Conservation (phyloP, 768 basidiomycete genomes). For the Crucibulum laeve region DNA sequence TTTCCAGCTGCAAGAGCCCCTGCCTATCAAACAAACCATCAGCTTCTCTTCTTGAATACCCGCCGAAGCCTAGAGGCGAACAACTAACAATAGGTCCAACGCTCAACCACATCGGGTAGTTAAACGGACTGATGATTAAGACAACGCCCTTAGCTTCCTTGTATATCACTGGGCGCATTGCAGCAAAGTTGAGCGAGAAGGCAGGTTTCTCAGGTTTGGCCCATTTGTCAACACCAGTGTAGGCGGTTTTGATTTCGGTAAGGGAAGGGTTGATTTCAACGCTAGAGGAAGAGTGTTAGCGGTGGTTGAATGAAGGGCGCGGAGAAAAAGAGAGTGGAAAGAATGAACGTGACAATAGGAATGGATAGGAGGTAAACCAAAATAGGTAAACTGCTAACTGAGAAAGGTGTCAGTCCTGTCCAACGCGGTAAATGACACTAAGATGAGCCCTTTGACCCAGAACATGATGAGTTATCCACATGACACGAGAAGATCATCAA, state of each 20-base stretch:
- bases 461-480: no score
- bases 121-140: constrained; percentile 70
- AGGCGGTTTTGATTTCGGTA: constrained; percentile 47
- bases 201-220: constrained; percentile 55
- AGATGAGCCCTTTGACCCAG: no score
- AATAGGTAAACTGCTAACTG: no score
- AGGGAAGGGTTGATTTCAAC: constrained; percentile 56
- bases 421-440: no score
- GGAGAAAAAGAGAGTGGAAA: not conserved
- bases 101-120: constrained; percentile 64
- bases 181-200: constrained; percentile 50
- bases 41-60: no score
- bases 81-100: constrained; percentile 52
- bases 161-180: constrained; percentile 59
- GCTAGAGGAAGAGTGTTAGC: constrained; percentile 25
- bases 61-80: not conserved
- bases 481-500: no score
- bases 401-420: no score
- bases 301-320: not conserved
- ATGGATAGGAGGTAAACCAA: no score
- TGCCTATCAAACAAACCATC: constrained; percentile 20
- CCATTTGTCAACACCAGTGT: constrained; percentile 72
- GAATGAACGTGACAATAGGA: not conserved
- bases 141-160: constrained; percentile 79
- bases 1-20: constrained; percentile 82